Evolutionary conservation across 202 grass and related monocot species (phyloP).

Genomic region (Carex sylvatica): DNA sequence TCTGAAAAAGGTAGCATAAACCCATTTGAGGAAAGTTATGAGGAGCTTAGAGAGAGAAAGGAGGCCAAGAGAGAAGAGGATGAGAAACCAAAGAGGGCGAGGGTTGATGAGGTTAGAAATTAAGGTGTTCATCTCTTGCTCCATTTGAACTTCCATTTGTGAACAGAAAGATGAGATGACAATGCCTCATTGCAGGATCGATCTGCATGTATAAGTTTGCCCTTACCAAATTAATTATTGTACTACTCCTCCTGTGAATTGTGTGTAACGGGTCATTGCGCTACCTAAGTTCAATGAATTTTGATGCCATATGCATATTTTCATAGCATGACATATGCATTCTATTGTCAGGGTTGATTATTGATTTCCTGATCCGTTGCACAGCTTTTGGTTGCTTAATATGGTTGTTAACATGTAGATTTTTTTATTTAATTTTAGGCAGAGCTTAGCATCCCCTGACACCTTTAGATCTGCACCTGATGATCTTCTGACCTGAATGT

Average conservation of each 20-base stretch:
- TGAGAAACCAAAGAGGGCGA: slow-evolving; percentile 37
- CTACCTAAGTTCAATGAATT: background rate
- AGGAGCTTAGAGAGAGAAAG: background rate
- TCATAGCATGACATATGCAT: no score
- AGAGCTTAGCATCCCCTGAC: no score
- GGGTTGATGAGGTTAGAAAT: background rate
- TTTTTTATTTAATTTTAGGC: no score
- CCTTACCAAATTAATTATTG: background rate
- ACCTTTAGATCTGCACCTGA: no score
- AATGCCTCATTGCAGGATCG: background rate
- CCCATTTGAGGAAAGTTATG: slow-evolving; percentile 38
- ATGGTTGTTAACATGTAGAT: no score
- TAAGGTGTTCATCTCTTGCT: background rate
- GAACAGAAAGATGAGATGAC: background rate
- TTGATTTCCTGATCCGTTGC: background rate
- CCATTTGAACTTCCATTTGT: background rate
- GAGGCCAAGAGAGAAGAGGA: slow-evolving; percentile 37
- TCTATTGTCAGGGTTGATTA: background rate
- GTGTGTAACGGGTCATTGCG: background rate
- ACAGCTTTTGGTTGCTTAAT: no score
- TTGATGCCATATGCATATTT: background rate
- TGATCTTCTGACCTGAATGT: no score
- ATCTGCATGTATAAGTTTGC: background rate
- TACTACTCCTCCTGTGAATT: background rate
- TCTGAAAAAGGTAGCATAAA: slow-evolving; percentile 45